Base-by-base conservation (phyloP, 2,329 filamentous ascomycete species). In the Aspergillus eucalypticola region DNA sequence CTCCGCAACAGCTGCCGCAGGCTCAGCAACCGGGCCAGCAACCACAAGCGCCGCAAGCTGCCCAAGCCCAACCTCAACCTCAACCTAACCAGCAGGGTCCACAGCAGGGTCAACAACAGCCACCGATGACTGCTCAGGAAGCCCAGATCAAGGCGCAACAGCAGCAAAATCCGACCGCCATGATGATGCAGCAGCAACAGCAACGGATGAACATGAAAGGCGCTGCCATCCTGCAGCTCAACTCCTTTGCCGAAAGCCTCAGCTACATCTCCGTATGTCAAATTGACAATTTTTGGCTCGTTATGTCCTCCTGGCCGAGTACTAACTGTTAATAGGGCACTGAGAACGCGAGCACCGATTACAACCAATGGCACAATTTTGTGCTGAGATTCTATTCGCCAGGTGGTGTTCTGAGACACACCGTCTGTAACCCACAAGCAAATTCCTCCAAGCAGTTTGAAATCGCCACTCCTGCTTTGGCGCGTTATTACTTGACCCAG, bases 401-500 rank as follows among this genome's bases (percentile, higher is more conserved):
- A 0, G 85, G 84, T 27, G 92, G 91, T 8, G 86, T 92, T 8
- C 88, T 96, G 70, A 86, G 92, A 44, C 87, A 94, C 68, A 85
- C 87, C 3, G 81, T 96, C 15, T 83, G 76, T 65, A 76, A 79
- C 25, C 68, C 73, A 4, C 81, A 84, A 19, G 78, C 78, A 59
- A 85, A 35, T 35, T 35, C 88, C 48, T 82, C 89, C 58, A 97
- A 96, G 79, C 87, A 90, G 69, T 97, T 93, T 69, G 93, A 97
- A 73, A 92, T 98, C 52, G 86, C 89, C 2, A 91, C 86, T 60
- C 86, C 92, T 3, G 90, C 90, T 0, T 82, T 99, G 49, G 87
- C 94, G 35, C 88, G 94, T 69, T 98, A 95, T 75, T 97, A 96
- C 73, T 87, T 90, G 69, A 93, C 91, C 0, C 90, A 96, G 69